Conservation (phyloP, 805 yeast species). For the Cyberlindnera veronae region DNA sequence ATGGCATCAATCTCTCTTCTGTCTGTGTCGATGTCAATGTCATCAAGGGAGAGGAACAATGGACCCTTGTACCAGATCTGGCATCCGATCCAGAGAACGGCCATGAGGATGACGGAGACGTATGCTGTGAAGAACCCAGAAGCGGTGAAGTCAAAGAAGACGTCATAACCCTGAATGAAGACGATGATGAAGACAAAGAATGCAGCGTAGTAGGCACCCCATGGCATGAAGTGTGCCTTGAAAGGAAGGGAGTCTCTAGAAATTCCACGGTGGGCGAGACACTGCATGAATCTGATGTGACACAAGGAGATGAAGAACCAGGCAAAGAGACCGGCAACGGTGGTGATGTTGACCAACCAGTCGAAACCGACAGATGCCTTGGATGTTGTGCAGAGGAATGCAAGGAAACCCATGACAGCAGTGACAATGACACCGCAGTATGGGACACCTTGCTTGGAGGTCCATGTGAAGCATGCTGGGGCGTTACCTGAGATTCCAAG, state of each 20-base stretch:
- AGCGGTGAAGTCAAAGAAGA: constrained; percentile 55
- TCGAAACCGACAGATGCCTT: constrained; percentile 57
- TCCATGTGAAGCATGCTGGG: constrained; percentile 47
- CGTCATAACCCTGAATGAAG: constrained; percentile 69
- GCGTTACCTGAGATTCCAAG: constrained; percentile 58
- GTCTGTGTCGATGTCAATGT: constrained; percentile 27
- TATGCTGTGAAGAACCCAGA: constrained; percentile 69
- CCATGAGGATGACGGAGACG: constrained; percentile 62
- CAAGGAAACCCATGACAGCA: constrained; percentile 59
- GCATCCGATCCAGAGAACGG: constrained; percentile 50
- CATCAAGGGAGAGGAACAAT: constrained; percentile 31
- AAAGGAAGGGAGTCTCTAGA: constrained; percentile 68
- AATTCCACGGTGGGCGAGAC: constrained; percentile 59
- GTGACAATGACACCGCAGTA: constrained; percentile 53
- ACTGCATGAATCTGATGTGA: constrained; percentile 70
- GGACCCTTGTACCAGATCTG: constrained; percentile 51
- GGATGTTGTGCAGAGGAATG: constrained; percentile 50
- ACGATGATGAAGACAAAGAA: constrained; percentile 52
- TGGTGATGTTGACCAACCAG: constrained; percentile 72
- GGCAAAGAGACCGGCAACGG: constrained; percentile 70
- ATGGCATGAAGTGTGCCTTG: constrained; percentile 69
- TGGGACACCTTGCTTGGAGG: constrained; percentile 62
- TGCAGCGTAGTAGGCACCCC: constrained; percentile 59
- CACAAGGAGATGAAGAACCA: constrained; percentile 68
- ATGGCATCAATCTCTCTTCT: constrained; percentile 34